Percentiles rank a stretch among this genome's conserved stretches.
Conservation (phyloP, 768 basidiomycete species). For the Hygrocybe punicea region DNA sequence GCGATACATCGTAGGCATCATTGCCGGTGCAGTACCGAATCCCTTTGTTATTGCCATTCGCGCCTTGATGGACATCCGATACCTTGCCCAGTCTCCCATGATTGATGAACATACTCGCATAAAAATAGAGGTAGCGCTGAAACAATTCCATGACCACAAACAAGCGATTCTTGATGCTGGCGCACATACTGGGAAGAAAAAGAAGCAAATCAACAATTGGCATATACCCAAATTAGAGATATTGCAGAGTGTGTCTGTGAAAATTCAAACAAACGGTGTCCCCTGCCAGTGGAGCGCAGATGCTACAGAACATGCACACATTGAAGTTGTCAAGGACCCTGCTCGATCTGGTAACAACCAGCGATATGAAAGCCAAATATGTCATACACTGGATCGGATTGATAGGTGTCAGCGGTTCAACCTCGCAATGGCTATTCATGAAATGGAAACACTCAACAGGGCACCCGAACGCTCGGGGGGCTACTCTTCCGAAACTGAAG, state of each 20-base stretch:
- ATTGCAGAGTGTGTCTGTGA: slow-evolving; percentile 18
- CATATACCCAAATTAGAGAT: slow-evolving; percentile 34
- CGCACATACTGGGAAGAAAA: slow-evolving; percentile 12
- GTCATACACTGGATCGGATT: slow-evolving; percentile 14
- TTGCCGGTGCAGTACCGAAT: slow-evolving; percentile 13
- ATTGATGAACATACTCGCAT: slow-evolving; percentile 7
- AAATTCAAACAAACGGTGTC: slow-evolving; percentile 17
- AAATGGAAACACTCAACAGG: neutral
- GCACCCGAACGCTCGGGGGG: neutral
- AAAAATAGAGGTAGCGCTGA: slow-evolving; percentile 13
- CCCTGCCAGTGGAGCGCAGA: slow-evolving; percentile 24
- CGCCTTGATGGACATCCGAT: slow-evolving; percentile 13
- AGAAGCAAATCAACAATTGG: slow-evolving; percentile 23
- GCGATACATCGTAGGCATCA: slow-evolving; percentile 15
- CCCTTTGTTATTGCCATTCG: slow-evolving; percentile 10
- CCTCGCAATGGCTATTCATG: slow-evolving; percentile 1
- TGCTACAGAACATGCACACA: slow-evolving; percentile 22
- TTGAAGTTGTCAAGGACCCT: slow-evolving; percentile 19
- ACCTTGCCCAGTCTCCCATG: slow-evolving; percentile 8
- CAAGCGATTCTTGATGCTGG: slow-evolving; percentile 19
- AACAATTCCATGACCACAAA: slow-evolving; percentile 28
- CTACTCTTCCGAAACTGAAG: neutral
- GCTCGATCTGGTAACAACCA: slow-evolving; percentile 18
- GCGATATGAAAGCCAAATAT: slow-evolving; percentile 22
- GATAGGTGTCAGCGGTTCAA: slow-evolving; percentile 20